Evolutionary conservation across 2,329 filamentous ascomycete species (phyloP), one percentile per base, ranked within the genome.

Genomic region (Penicillium digitatum): DNA sequence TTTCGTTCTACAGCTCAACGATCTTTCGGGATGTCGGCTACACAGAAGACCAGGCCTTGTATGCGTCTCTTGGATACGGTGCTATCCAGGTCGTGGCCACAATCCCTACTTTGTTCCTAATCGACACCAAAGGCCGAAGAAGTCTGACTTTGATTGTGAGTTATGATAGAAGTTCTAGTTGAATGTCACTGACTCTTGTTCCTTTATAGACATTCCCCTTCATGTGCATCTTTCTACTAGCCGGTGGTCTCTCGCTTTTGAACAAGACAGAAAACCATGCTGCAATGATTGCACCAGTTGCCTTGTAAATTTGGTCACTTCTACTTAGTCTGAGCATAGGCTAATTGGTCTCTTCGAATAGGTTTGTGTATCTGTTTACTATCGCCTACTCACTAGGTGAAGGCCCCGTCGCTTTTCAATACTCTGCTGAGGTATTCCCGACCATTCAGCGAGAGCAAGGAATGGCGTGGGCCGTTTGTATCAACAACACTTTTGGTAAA

Each of bases 1-100:
- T 90, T 52, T 85, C 87, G 1, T 90, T 90, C 72, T 90, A 90
- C 72, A 86, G 82, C 1, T 85, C 84, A 0, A 85, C 82, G 2
- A 72, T 79, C 53, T 78, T 79, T 55, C 45, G 52, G 3, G 70
- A 85, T 0, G 81, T 84, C 3, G 85, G 85, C 4, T 82, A 83
- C 39, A 69, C 55, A 22, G 68, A 78, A 0, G 79, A 79, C 48
- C 73, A 82, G 31, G 84, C 87, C 2, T 72, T 87, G 27, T 75
- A 83, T 26, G 82, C 81, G 3, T 86, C 84, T 1, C 82, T 83
- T 62, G 84, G 84, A 6, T 87, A 86, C 62, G 85, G 85, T 52
- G 70, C 83, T 12, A 76, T 86, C 57, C 86, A 86, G 68, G 85
- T 84, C 65, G 59, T 86, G 45, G 83, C 83, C 50, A 81, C 83